phyloP scores from a whole-genome alignment of 176 grass and related monocot genomes.

The Elaeis guineensis region DNA sequence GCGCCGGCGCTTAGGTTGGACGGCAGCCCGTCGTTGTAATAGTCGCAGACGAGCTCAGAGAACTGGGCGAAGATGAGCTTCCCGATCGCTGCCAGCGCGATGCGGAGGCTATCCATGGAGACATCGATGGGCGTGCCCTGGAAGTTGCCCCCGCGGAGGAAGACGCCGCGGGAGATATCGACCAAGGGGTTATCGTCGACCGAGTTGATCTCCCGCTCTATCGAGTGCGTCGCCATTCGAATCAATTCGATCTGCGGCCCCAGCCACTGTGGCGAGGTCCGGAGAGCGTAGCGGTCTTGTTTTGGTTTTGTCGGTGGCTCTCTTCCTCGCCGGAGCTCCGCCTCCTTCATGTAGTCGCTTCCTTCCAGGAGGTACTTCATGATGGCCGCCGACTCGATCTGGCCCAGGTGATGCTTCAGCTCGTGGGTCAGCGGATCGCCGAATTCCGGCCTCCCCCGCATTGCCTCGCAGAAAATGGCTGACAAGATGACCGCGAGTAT shows the following conservation, averaged over 20 bases:
- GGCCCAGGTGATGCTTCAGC: conserved; percentile 6
- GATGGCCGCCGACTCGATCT: conserved; percentile 3
- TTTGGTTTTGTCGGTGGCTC: not conserved
- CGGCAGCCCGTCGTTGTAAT: conserved; percentile 4
- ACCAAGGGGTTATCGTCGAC: conserved; percentile 5
- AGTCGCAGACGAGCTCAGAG: conserved; percentile 7
- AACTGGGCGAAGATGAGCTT: conserved; percentile 11
- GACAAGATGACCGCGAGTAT: not conserved
- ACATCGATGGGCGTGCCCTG: conserved; percentile 2
- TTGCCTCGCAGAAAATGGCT: conserved; percentile 1
- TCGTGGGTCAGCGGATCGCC: not conserved
- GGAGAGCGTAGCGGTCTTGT: conserved; percentile 2
- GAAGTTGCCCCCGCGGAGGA: not conserved
- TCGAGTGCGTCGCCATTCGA: not conserved
- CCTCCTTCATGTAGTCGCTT: not conserved
- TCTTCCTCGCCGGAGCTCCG: not conserved
- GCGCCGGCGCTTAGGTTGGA: not conserved
- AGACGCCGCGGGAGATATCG: not conserved
- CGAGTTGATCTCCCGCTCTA: conserved; percentile 6
- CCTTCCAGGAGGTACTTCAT: not conserved
- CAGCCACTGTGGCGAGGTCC: conserved; percentile 1
- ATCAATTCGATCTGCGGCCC: conserved; percentile 5
- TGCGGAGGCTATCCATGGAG: conserved; percentile 5
- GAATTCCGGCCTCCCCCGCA: conserved; percentile 6
- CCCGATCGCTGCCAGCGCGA: conserved; percentile 3